phyloP scores from a whole-genome alignment of 1,284 basidiomycete genomes.

The Ganoderma multipileum region DNA sequence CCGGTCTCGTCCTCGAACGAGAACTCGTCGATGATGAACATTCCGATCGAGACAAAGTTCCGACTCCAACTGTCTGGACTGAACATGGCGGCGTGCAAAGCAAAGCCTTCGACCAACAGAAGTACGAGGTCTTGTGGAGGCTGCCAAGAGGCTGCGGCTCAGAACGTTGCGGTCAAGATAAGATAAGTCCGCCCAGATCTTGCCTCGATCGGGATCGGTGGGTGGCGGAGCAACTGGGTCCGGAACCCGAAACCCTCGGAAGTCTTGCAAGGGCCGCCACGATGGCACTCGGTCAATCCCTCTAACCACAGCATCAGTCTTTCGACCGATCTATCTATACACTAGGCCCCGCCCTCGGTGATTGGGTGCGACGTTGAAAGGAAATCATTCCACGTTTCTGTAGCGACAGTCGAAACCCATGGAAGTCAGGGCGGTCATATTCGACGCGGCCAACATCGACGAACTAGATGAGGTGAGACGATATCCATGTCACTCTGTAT shows the following conservation, averaged over 20 bases:
- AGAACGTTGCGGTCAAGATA: slow-evolving; percentile 12
- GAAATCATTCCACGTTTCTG: too few relatives aligned
- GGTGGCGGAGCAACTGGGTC: neutral
- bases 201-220: neutral
- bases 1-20: slow-evolving; percentile 65
- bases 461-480: slow-evolving; percentile 56
- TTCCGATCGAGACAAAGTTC: slow-evolving; percentile 75
- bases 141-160: neutral
- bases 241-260: neutral
- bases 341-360: too few relatives aligned
- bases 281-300: neutral
- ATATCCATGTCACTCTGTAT: neutral
- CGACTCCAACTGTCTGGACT: neutral
- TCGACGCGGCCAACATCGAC: slow-evolving; percentile 30
- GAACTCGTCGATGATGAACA: slow-evolving; percentile 92
- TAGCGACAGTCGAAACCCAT: slow-evolving; percentile 37
- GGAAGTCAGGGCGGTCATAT: slow-evolving; percentile 63
- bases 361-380: too few relatives aligned
- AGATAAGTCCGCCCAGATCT: slow-evolving; percentile 15
- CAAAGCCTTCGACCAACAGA: neutral
- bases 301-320: neutral
- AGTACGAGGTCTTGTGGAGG: neutral
- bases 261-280: neutral
- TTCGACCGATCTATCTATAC: neutral
- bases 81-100: neutral